Evolutionary conservation across 306 rosid species (phyloP), one percentile per base, ranked within the genome.

Genomic region (Rosa multiflora): DNA sequence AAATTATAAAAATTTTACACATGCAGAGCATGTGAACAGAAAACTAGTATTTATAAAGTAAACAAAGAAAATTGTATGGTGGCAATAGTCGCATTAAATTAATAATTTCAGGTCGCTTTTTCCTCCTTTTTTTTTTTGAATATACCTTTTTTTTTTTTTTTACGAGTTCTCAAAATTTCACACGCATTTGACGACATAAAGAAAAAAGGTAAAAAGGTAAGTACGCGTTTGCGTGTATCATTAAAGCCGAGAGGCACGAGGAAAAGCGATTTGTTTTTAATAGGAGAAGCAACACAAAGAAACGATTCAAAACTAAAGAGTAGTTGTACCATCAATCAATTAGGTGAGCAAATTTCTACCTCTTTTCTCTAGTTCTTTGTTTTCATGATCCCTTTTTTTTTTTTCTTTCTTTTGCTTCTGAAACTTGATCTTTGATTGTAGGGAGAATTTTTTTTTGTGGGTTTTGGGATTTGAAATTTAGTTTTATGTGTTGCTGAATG

Each of bases 341-440:
- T 29, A 32, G 79, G 79, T 63, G 72, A 63, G 72, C 47, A 63
- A 63, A n/a, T 42, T 21, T 64, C 47, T 10, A 0, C 11, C 46
- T 29, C 5, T 46, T 10, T 47, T 2, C 47, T 47, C 37, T 62
- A 53, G 3, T 26, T 46, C 47, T 15, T 20, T 44, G 6, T 3
- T 4, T 32, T 64, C 11, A 3, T 29, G 18, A 29, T 44, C 64
- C 17, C 29, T 8, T 2, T 13, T 2, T 56, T 56, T 0, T 8
- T 49, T 14, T 51, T 4, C 21, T 8, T n/a, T 56, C 13, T 56
- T n/a, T 17, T 76, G 61, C 29, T 59, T 35, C n/a, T 18, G 76
- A 8, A 37, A 73, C 14, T 3, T 73, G 59, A 73, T 37, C 37
- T 76, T 10, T 37, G n/a, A 4, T 66, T 59, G 10, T 15, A 62